A percentile compares a stretch with the other conserved stretches of the same genome.
Evolutionary conservation across 257 asterid species (phyloP).

Genomic region (Datura wrightii): DNA sequence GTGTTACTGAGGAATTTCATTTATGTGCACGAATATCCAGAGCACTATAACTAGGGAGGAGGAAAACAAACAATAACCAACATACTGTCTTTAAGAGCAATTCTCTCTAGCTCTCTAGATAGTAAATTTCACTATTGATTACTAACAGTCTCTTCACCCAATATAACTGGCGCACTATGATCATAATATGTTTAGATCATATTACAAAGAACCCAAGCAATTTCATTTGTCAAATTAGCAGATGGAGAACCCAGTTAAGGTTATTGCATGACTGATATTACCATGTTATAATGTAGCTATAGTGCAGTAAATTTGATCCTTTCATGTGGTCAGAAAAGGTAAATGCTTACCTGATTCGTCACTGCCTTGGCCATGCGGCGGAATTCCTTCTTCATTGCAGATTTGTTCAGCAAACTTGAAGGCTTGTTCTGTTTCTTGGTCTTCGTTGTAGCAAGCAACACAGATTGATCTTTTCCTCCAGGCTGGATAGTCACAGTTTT

Average conservation of each 20-base stretch:
- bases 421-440: conserved; percentile 93
- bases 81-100: neutral
- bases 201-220: neutral
- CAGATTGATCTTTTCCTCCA: conserved; percentile 73
- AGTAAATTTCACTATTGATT: neutral
- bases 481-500: conserved; percentile 88
- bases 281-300: neutral
- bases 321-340: neutral
- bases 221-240: neutral
- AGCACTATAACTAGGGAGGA: neutral
- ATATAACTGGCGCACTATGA: neutral
- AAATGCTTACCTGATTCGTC: conserved; percentile 68
- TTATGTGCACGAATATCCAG: neutral
- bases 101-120: neutral
- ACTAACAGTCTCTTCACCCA: too few relatives aligned
- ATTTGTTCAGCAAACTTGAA: conserved; percentile 59
- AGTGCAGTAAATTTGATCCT: neutral
- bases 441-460: conserved; percentile 81
- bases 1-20: neutral
- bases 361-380: conserved; percentile 93
- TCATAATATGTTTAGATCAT: neutral
- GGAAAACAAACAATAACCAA: neutral
- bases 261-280: neutral
- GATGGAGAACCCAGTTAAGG: neutral
- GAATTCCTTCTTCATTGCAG: conserved; percentile 85